Conservation (phyloP, 2,329 filamentous ascomycete species). For the Pseudogymnoascus sp. region DNA sequence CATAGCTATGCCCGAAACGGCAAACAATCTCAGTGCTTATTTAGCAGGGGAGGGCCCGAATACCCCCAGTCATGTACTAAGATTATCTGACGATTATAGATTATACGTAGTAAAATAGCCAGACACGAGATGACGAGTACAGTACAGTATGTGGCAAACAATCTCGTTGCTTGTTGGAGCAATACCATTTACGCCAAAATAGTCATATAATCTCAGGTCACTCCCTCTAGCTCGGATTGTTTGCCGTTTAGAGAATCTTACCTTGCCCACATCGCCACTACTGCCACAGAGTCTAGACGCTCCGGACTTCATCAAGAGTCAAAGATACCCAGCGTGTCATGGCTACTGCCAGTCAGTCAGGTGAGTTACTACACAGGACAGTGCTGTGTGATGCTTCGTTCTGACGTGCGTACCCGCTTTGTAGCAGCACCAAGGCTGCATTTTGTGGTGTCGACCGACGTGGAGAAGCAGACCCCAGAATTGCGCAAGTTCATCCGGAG, state of each 20-base stretch:
- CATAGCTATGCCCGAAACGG: neutral
- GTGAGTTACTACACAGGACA: neutral
- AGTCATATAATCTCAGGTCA: neutral
- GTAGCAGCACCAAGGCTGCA: constrained; percentile 23
- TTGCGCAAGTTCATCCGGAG: constrained; percentile 33
- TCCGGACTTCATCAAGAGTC: neutral
- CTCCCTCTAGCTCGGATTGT: neutral
- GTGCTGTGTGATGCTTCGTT: neutral
- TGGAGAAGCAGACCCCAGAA: constrained; percentile 26
- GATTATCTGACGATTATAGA: too few species aligned
- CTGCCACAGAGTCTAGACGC: neutral
- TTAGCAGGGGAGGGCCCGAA: neutral
- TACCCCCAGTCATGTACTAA: too few species aligned
- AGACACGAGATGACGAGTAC: too few species aligned
- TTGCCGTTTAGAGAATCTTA: neutral
- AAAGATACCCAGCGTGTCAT: neutral
- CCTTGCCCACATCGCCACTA: neutral
- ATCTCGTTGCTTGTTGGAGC: neutral
- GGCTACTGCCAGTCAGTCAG: neutral
- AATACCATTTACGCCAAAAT: neutral
- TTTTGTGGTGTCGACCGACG: constrained; percentile 25
- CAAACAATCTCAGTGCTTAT: neutral
- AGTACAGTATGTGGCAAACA: neutral
- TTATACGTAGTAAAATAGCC: too few species aligned
- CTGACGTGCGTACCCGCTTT: neutral